A percentile compares a stretch with the other conserved stretches of the same genome.
Conservation (phyloP, 768 basidiomycete genomes). For the Lactifluus pinguis region DNA sequence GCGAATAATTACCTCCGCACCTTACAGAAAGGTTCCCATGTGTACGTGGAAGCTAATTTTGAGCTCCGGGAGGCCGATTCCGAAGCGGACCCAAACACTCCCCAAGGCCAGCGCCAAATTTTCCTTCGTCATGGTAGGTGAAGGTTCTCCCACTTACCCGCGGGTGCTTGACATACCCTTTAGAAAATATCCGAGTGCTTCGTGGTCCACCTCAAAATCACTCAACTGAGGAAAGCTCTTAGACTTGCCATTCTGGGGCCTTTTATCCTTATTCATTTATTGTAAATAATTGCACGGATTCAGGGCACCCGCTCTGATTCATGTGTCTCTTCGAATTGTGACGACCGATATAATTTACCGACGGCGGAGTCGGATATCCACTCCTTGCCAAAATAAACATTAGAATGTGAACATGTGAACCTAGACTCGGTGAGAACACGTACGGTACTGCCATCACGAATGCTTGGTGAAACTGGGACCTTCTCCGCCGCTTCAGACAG, state of each 20-base stretch:
- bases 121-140: constrained; percentile 69
- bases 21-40: constrained; percentile 60
- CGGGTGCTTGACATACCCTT: neutral
- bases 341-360: constrained; percentile 18
- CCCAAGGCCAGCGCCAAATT: constrained; percentile 71
- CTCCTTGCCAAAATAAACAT: constrained; percentile 2
- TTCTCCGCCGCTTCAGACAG: constrained; percentile 26
- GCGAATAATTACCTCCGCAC: constrained; percentile 56
- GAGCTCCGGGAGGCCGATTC: constrained; percentile 68
- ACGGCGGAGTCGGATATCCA: constrained; percentile 12
- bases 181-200: constrained; percentile 50
- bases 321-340: constrained; percentile 15
- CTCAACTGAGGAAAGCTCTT: neutral
- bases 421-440: neutral
- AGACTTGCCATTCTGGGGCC: constrained; percentile 1
- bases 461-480: constrained; percentile 16
- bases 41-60: constrained; percentile 74
- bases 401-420: neutral
- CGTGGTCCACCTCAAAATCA: constrained; percentile 20
- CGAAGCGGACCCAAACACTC: constrained; percentile 53
- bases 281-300: constrained; percentile 1
- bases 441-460: constrained; percentile 14
- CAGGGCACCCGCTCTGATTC: constrained; percentile 12
- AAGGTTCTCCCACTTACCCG: neutral
- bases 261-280: neutral